Evolutionary conservation across 2,329 filamentous ascomycete genomes (phyloP).

Genomic region (Magnaporthales sp.): DNA sequence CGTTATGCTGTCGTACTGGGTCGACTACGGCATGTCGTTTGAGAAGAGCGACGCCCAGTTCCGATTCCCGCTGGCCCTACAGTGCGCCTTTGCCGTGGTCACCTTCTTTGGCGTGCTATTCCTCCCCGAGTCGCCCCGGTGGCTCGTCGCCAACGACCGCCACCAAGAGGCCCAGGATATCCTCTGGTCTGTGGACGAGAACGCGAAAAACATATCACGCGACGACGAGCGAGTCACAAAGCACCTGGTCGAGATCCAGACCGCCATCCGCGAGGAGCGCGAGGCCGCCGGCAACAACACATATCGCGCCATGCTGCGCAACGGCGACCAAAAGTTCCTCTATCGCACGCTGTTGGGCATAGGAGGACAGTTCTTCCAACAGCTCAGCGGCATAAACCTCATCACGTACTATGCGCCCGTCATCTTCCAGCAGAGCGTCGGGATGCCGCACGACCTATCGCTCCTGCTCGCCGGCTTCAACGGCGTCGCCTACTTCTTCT

Average conservation of each 20-base stretch:
- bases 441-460: conserved; percentile 37
- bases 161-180: conserved; percentile 21
- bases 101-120: conserved; percentile 6
- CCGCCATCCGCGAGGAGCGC: conserved; percentile 35
- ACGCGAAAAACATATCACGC: conserved; percentile 31
- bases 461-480: conserved; percentile 27
- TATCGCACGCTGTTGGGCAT: conserved; percentile 2
- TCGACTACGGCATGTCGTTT: conserved; percentile 21
- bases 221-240: conserved; percentile 39
- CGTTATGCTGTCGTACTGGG: conserved; percentile 12
- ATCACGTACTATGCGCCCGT: conserved; percentile 50
- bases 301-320: conserved; percentile 51
- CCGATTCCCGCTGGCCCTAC: conserved; percentile 18
- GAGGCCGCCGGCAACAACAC: conserved; percentile 29
- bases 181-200: conserved; percentile 40
- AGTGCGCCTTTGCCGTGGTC: conserved; percentile 14
- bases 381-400: conserved; percentile 7
- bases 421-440: conserved; percentile 42
- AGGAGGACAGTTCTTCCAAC: conserved; percentile 15
- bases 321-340: conserved; percentile 11
- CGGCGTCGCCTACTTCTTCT: background rate
- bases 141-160: conserved; percentile 23
- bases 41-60: conserved; percentile 16
- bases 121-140: conserved; percentile 23
- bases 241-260: conserved; percentile 38